A percentile compares a stretch with the other conserved stretches of the same genome.
phyloP scores from a whole-genome alignment of 352 stramenopile genomes.

The Phytophthora cryptogea region DNA sequence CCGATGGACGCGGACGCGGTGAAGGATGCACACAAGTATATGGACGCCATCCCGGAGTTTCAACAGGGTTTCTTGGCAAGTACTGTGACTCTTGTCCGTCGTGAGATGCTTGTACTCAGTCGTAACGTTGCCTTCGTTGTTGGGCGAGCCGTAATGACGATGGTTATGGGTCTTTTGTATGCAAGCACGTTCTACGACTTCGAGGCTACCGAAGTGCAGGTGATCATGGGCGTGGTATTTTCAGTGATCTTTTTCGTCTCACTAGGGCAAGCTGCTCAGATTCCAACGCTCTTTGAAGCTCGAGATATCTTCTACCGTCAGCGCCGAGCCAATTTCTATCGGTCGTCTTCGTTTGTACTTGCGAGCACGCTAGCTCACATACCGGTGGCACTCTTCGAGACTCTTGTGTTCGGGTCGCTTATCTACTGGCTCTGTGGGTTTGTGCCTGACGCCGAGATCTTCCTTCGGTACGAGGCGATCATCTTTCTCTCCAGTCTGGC shows the following conservation, averaged over 20 bases:
- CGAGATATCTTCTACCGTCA: constrained; percentile 56
- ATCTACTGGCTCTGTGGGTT: constrained; percentile 85
- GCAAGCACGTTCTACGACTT: constrained; percentile 51
- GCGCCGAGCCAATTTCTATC: constrained; percentile 52
- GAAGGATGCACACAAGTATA: constrained; percentile 62
- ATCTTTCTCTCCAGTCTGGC: constrained; percentile 51
- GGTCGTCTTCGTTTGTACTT: constrained; percentile 72
- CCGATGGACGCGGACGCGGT: constrained; percentile 18
- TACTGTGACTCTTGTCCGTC: constrained; percentile 39
- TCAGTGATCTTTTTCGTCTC: constrained; percentile 77
- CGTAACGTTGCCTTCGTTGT: constrained; percentile 46
- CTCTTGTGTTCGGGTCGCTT: constrained; percentile 74
- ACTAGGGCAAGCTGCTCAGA: constrained; percentile 66
- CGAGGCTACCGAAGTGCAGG: constrained; percentile 39
- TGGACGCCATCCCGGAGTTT: constrained; percentile 68
- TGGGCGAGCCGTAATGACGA: constrained; percentile 44
- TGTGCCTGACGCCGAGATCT: constrained; percentile 31
- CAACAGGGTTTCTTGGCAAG: constrained; percentile 35
- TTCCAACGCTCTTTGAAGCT: constrained; percentile 80
- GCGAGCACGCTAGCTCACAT: constrained; percentile 43
- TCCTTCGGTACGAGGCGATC: constrained; percentile 48
- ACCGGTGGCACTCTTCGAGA: constrained; percentile 57
- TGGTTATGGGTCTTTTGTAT: constrained; percentile 53
- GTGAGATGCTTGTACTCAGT: constrained; percentile 61
- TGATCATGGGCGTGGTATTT: constrained; percentile 82